Evolutionary conservation across 2,329 filamentous ascomycete species (phyloP), one percentile per base, ranked within the genome.

Genomic region (Penicillium sp.): DNA sequence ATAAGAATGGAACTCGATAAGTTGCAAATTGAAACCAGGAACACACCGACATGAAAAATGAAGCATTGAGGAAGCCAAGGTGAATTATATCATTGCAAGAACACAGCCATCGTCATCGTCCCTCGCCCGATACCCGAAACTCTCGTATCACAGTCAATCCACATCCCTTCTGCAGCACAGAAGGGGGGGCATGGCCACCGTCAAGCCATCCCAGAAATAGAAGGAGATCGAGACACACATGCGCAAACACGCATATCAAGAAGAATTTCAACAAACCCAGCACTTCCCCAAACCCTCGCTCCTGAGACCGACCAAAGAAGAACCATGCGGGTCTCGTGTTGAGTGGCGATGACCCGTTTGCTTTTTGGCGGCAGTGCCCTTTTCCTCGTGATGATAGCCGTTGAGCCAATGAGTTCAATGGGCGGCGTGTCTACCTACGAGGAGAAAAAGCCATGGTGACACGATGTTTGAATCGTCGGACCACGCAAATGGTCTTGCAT

Each of bases 401-500:
- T 42, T 40, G 40, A 55, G 50, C 58, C 58, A 61, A 63, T 60
- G 5, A 48, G 42, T 48, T 34, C 34, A 16, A 48, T 47, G 32
- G n/a, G 41, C 18, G 45, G 44, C 32, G 50, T 52, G 13, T 31
- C 52, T 44, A 9, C 54, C 31, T 34, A 56, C n/a, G 57, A 59
- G 59, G 60, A 48, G 40, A 53, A 55, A 45, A 55, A 45, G 22
- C n/a, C 22, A 63, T 42, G 58, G 62, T 64, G 31, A 62, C 60
- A 64, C 62, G 38, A 49, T 53, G 49, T 48, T 53, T 50, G 49
- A 48, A 56, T 57, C 44, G 54, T 49, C 53, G 48, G 36, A 55
- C 54, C 53, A 47, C 59, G n/a, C 59, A 64, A 58, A 58, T 52
- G 48, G 57, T 48, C 54, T 52, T 61, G 58, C 60, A 62, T 58